Evolutionary conservation across 148 eudicot species (phyloP), one percentile per base, ranked within the genome.

Genomic region (Suaeda aralocaspica): DNA sequence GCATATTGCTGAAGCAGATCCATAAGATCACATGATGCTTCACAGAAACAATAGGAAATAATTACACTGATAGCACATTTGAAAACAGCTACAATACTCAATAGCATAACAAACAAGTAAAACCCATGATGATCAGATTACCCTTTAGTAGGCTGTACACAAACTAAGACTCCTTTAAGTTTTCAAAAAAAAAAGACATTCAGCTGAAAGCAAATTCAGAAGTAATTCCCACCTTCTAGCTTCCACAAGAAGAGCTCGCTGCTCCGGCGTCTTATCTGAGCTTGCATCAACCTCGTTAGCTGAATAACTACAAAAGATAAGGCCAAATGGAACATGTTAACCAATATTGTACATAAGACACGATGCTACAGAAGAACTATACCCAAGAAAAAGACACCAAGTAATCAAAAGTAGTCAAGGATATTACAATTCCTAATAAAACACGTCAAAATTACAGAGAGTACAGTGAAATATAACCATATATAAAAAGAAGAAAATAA

Each of bases 201-300:
- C n/a, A n/a, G n/a, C n/a, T n/a, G n/a, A n/a, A n/a, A n/a, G n/a
- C n/a, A n/a, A n/a, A n/a, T n/a, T 59, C 5, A 34, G 36, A 34
- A 75, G 16, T 15, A 41, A 61, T 71, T 25, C 41, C 78, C 65
- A 87, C 95, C 97, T 89, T 84, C 80, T 89, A 63, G 92, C 81
- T 83, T 87, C 92, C 72, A 87, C 82, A 61, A 89, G 92, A 76
- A 87, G 84, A 60, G 88, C 89, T 48, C 82, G 90, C 71, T 92
- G 89, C 80, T 92, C 97, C 41, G 33, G 79, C 31, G 55, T 79
- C 72, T 77, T 85, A 45, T 87, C 87, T 22, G 87, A 67, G 70
- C 61, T 73, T 56, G 49, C 83, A 78, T 89, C 84, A 44, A 77
- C 46, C 81, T 87, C 90, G 55, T 81, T 63, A 18, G 84, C 82